A percentile compares a stretch with the other conserved stretches of the same genome.
Evolutionary conservation across 192 early-diverging fungal genomes (phyloP).

Genomic region (Backusella psychrophila): DNA sequence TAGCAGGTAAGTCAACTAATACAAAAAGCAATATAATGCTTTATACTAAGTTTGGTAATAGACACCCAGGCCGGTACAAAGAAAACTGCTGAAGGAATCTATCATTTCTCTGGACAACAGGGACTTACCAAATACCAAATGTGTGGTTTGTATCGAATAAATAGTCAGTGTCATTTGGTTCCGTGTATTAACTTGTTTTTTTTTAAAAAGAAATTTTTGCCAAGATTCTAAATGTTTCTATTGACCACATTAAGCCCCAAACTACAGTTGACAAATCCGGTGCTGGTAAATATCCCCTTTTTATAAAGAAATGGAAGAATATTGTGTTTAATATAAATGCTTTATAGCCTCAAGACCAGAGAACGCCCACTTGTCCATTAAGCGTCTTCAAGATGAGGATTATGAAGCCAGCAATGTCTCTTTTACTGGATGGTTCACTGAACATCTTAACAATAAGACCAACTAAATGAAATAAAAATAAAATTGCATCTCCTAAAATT

Average conservation of each 20-base stretch:
- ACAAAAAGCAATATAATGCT: neutral
- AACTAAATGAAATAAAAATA: neutral
- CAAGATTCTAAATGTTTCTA: constrained; percentile 38
- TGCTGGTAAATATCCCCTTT: neutral
- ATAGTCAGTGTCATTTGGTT: neutral
- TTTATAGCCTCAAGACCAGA: constrained; percentile 57
- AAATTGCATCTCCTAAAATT: neutral
- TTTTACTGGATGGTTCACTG: constrained; percentile 58
- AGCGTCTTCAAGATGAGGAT: constrained; percentile 53
- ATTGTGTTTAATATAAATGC: neutral
- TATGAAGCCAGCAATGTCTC: constrained; percentile 46
- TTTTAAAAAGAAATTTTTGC: constrained; percentile 47
- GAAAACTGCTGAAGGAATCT: constrained; percentile 48
- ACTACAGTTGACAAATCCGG: constrained; percentile 34
- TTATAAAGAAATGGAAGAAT: neutral
- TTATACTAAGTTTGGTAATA: constrained; percentile 13
- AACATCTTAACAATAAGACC: constrained; percentile 3
- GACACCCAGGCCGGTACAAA: constrained; percentile 35
- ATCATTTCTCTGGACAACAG: constrained; percentile 63
- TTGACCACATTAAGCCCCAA: constrained; percentile 50
- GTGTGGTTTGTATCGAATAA: constrained; percentile 46
- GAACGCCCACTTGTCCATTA: constrained; percentile 63
- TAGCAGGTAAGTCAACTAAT: constrained; percentile 41
- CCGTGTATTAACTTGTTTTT: neutral
- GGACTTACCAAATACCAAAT: constrained; percentile 70